A percentile compares a stretch with the other conserved stretches of the same genome.
These are phyloP conservation scores for Ormosia emarginata DNA, from an alignment of 306 rosid genomes.

Conservation along the genomic window DNA sequence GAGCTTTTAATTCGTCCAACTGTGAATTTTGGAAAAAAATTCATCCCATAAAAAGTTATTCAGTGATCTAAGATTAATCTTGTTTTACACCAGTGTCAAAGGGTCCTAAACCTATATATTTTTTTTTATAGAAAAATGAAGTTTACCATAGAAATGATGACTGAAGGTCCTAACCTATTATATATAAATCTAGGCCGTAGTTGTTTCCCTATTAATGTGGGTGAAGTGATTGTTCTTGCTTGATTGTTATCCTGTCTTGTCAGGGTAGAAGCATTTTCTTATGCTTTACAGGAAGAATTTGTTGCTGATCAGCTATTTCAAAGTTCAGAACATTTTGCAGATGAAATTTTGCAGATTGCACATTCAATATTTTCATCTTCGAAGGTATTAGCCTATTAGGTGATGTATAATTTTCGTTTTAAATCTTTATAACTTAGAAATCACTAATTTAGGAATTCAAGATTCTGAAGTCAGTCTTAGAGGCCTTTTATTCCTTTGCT, in stretches of 20 bases:
- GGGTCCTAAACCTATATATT: neutral
- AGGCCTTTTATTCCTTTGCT: conserved; percentile 1
- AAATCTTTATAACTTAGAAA: neutral
- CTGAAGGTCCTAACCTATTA: neutral
- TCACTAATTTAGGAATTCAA: neutral
- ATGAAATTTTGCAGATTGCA: conserved; percentile 55
- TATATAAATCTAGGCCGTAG: neutral
- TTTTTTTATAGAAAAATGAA: neutral
- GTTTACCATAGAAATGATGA: neutral
- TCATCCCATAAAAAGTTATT: neutral
- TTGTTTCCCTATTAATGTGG: neutral
- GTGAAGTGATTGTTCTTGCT: conserved; percentile 17
- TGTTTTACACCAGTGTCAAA: neutral
- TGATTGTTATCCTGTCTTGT: conserved; percentile 22
- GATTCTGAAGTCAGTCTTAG: neutral
- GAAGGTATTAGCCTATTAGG: conserved; percentile 48
- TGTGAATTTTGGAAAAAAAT: neutral
- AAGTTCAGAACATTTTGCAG: conserved; percentile 65
- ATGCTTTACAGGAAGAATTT: conserved; percentile 86
- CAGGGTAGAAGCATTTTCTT: conserved; percentile 65
- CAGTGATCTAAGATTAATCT: neutral
- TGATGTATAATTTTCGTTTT: neutral
- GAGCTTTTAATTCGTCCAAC: neutral
- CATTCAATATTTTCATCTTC: conserved; percentile 68
- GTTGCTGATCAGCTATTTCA: conserved; percentile 94